phyloP scores from a whole-genome alignment of 768 basidiomycete genomes.

The Rubroboletus pulcherrimus region DNA sequence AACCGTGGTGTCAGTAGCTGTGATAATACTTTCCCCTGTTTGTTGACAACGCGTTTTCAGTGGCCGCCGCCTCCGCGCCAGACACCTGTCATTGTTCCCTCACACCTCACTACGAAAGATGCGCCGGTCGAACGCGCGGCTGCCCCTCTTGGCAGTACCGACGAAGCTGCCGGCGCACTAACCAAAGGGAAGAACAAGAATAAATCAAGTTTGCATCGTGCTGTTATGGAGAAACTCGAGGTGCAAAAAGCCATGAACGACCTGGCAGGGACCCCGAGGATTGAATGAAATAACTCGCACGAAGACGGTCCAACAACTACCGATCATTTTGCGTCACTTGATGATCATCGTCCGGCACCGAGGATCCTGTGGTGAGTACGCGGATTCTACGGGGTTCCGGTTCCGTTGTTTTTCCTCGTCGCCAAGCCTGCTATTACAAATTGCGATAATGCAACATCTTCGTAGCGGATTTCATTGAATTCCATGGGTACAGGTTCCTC shows the following conservation, averaged over 20 bases:
- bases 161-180: constrained; percentile 8
- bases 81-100: constrained; percentile 75
- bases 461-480: background rate
- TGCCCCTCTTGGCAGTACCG: constrained; percentile 7
- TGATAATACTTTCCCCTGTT: background rate
- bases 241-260: constrained; percentile 69
- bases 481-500: background rate
- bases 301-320: background rate
- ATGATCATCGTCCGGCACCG: background rate
- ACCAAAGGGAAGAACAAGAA: constrained; percentile 36
- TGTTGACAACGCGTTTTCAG: constrained; percentile 33
- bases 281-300: constrained; percentile 12
- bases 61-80: constrained; percentile 82
- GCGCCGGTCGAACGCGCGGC: constrained; percentile 12
- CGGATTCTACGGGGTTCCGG: background rate
- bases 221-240: constrained; percentile 71
- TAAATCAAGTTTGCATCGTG: constrained; percentile 66
- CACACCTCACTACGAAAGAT: constrained; percentile 48
- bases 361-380: background rate
- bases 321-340: background rate
- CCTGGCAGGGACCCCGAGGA: constrained; percentile 25
- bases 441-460: background rate
- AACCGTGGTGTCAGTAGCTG: constrained; percentile 61
- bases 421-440: background rate
- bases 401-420: background rate